phyloP scores from a whole-genome alignment of 805 yeast species.

The Yamadazyma nakazawae region DNA sequence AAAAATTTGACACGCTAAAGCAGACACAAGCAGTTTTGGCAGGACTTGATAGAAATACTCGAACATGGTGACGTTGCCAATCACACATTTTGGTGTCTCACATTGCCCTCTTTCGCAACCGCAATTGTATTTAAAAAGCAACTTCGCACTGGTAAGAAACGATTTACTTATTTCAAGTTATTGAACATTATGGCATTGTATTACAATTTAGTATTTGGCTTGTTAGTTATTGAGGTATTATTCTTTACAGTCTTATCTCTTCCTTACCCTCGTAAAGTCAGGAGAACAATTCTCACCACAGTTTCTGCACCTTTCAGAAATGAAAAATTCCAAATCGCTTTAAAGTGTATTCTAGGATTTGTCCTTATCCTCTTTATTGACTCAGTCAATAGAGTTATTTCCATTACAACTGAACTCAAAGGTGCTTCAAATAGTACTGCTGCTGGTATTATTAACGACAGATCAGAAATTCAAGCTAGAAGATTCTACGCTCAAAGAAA shows the following conservation, averaged over 20 bases:
- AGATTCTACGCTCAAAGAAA: slow-evolving; percentile 95
- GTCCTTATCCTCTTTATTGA: slow-evolving; percentile 82
- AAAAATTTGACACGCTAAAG: too few relatives aligned
- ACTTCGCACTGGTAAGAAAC: too few relatives aligned
- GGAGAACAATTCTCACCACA: slow-evolving; percentile 63
- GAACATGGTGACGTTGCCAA: not conserved
- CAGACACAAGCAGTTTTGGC: too few relatives aligned
- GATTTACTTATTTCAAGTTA: not conserved
- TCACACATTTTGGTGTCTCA: not conserved
- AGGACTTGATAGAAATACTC: too few relatives aligned
- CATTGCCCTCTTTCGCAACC: not conserved
- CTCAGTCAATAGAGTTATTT: slow-evolving; percentile 76
- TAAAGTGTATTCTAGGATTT: slow-evolving; percentile 80
- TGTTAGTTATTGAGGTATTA: slow-evolving; percentile 74
- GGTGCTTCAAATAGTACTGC: slow-evolving; percentile 16
- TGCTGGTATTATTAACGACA: slow-evolving; percentile 41
- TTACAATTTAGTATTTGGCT: slow-evolving; percentile 59
- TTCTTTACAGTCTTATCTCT: slow-evolving; percentile 76
- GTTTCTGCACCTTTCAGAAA: slow-evolving; percentile 68
- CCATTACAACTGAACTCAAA: slow-evolving; percentile 62
- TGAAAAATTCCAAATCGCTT: slow-evolving; percentile 68
- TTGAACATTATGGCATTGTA: slow-evolving; percentile 37
- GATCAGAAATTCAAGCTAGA: slow-evolving; percentile 85
- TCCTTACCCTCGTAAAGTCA: slow-evolving; percentile 75
- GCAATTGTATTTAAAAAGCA: not conserved